Base-by-base conservation (phyloP, 1,284 basidiomycete genomes). In the Earliella scabrosa region DNA sequence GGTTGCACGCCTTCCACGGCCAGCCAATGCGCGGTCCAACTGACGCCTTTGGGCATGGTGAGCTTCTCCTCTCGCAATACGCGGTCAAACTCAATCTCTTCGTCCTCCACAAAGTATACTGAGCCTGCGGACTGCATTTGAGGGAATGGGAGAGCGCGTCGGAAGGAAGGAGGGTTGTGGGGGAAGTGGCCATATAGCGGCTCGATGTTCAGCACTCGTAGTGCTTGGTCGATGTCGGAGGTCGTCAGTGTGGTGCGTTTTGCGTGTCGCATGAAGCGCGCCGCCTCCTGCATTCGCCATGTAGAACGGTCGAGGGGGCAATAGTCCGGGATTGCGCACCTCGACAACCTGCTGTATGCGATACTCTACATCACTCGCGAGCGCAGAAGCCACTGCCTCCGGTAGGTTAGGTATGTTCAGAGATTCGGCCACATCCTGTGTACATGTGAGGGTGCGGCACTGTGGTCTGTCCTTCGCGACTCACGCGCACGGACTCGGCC, bases 1-100 rank as follows among this genome's bases (percentile, higher is more conserved):
- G 97, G 97, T 70, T 99, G 97, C 3, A 99, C 92, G 34, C 97
- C 97, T 70, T 99, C 97, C 23, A 99, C 94, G 0, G 97, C 96
- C 21, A 99, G 82, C 97, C 97, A 99, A 71, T 99, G 97, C 4
- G 95, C 94, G 23, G 87, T 88, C 87, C 90, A 95, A 59, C 79
- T 85, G 47, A 91, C 85, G 35, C 87, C 88, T 64, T 87, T 86
- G 0, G 92, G 91, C 11, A 93, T 73, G 0, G 83, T 79, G 27
- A 93, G 86, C 70, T 93, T 89, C 69, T 93, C 91, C 66, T 92
- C 90, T 49, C 90, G 85, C 29, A 97, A 75, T 8, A 95, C 87
- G 47, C 88, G 90, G 68, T 96, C 93, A 68, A 99, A 95, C 74
- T 99, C 97, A 56, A 99, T 92, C 74, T 99, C 97, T 66, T 98